Conservation (phyloP, 768 basidiomycete species). For the Leccinum incarnatum region DNA sequence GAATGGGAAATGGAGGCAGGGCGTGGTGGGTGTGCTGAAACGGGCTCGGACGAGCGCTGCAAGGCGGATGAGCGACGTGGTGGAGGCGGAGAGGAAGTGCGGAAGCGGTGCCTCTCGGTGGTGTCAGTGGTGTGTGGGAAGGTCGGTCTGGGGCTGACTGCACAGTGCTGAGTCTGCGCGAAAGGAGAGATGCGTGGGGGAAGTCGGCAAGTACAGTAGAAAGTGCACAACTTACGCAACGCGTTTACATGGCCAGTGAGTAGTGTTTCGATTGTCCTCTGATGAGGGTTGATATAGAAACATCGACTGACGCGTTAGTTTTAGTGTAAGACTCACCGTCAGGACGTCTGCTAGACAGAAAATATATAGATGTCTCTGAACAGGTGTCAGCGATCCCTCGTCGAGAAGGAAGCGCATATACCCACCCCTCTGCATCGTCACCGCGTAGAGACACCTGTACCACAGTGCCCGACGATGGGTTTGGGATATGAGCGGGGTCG, state of each 20-base stretch:
- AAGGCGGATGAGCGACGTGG: too few relatives aligned
- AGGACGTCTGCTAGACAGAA: constrained; percentile 10
- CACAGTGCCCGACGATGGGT: constrained; percentile 16
- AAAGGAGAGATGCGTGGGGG: too few relatives aligned
- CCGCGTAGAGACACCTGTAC: constrained; percentile 25
- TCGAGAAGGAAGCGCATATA: constrained; percentile 14
- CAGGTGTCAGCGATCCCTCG: neutral
- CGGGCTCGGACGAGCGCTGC: too few relatives aligned
- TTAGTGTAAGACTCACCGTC: constrained; percentile 17
- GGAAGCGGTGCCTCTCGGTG: too few relatives aligned
- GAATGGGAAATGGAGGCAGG: too few relatives aligned
- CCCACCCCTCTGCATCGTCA: constrained; percentile 17
- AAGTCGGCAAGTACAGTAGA: too few relatives aligned
- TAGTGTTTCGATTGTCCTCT: constrained; percentile 28
- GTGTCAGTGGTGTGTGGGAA: too few relatives aligned
- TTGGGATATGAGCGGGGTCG: neutral
- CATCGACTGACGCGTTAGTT: neutral
- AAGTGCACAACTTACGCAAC: neutral
- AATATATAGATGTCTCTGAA: constrained; percentile 8
- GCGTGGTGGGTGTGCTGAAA: too few relatives aligned
- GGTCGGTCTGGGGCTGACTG: too few relatives aligned
- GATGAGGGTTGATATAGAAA: neutral
- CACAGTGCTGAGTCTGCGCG: too few relatives aligned
- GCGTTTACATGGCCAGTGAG: constrained; percentile 18
- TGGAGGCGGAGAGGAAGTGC: too few relatives aligned